Evolutionary conservation across 352 stramenopile species (phyloP).

Genomic region (Globisporangium okanoganense): DNA sequence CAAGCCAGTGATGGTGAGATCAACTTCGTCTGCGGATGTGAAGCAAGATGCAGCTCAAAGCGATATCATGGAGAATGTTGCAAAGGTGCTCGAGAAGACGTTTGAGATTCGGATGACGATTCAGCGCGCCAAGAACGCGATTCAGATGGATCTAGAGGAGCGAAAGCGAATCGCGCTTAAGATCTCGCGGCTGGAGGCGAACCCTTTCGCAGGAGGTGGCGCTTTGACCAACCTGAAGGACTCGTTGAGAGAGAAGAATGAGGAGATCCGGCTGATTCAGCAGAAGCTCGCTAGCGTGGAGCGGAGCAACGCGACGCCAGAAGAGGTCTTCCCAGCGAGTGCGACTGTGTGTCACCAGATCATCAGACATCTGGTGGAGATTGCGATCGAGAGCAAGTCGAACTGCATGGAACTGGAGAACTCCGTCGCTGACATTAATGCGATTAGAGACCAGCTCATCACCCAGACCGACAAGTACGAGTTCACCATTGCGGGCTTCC

Average conservation of each 20-base stretch:
- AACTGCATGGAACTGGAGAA: constrained; percentile 32
- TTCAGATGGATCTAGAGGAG: constrained; percentile 47
- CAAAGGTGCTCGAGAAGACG: constrained; percentile 32
- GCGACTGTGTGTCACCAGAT: constrained; percentile 43
- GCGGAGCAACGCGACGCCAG: constrained; percentile 36
- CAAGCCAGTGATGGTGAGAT: background rate
- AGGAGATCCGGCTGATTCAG: constrained; percentile 55
- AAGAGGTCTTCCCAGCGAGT: constrained; percentile 37
- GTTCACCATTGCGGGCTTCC: constrained; percentile 15
- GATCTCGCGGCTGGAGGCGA: constrained; percentile 26
- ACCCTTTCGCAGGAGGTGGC: constrained; percentile 12
- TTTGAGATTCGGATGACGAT: constrained; percentile 49
- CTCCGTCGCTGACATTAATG: constrained; percentile 27
- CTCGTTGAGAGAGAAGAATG: constrained; percentile 44
- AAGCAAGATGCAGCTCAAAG: background rate
- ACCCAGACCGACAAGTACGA: constrained; percentile 24
- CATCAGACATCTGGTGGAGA: constrained; percentile 48
- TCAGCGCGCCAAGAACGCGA: constrained; percentile 38
- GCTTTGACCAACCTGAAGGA: constrained; percentile 31
- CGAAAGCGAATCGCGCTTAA: constrained; percentile 45
- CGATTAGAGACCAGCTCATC: constrained; percentile 27
- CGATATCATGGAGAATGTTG: constrained; percentile 25
- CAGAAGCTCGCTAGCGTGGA: constrained; percentile 56
- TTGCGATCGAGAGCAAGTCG: constrained; percentile 32
- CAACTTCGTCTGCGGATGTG: background rate